Base-by-base conservation (phyloP, 495 filamentous ascomycete species). In the Penicillium nucicola region DNA sequence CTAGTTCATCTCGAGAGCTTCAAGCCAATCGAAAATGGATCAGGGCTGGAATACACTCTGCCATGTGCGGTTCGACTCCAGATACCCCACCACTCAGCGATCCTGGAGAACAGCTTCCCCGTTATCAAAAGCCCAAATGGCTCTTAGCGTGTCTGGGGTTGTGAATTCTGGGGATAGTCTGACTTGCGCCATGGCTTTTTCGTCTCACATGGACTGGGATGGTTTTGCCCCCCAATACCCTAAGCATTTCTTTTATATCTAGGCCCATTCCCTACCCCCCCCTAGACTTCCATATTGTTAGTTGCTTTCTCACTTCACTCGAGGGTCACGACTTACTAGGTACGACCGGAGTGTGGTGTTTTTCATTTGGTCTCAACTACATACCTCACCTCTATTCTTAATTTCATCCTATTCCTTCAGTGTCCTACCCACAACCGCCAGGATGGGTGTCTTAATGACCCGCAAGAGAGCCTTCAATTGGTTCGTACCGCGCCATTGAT, bases 391-490 rank as follows among this genome's bases (percentile, higher is more conserved):
- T 15, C 23, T 20, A 14, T 38, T 19, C 9, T 12, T 19, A 8
- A 15, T 22, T 35, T 17, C 19, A 5, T 2, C 5, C 3, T 5
- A 9, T 28, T 28, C 25, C 25, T 9, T 28, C 25, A 28, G 25
- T 28, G 25, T 28, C 25, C 25, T 28, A 28, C 5, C 6, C 9
- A 19, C 19, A 6, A 22, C 30, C 18, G 20, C 33, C 59, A 57
- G 33, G 19, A 64, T 64, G 61, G 46, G 11, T 20, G n/a, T 22
- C 1, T 23, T n/a, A 10, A 61, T 63, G 45, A 50, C 46, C 59
- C 60, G 61, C 19, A 72, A 72, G 54, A 56, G 69, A 59, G 66
- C 56, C 37, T 72, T 64, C 32, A 72, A 72, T 55, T 72, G 69
- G 69, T 72, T 45, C 7, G 57, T 42, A 22, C 30, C 41, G 2